Evolutionary conservation across 805 yeast species (phyloP).

Genomic region (Kuraishia floccosa): DNA sequence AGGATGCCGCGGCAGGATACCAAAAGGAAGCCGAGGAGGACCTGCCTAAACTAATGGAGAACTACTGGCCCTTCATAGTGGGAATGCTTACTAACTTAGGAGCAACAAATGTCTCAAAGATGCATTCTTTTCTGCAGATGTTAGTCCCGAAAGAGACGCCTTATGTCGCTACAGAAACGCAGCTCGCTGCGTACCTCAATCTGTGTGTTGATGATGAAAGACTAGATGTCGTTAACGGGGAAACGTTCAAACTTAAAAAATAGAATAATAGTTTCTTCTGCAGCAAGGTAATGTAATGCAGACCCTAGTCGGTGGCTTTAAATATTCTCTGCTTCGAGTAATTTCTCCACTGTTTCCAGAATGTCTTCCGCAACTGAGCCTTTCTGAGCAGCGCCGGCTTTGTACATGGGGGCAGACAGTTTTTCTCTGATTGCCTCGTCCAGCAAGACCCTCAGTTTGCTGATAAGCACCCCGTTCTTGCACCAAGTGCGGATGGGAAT

Average conservation of each 20-base stretch:
- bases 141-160: conserved; percentile 42
- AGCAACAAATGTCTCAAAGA: conserved; percentile 30
- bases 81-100: conserved; percentile 53
- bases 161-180: conserved; percentile 23
- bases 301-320: too few species aligned
- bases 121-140: conserved; percentile 41
- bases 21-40: conserved; percentile 18
- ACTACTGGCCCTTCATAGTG: conserved; percentile 34
- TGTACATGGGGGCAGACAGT: conserved; percentile 36
- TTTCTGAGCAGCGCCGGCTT: conserved; percentile 5
- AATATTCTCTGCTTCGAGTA: conserved; percentile 14
- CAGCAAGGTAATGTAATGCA: neutral
- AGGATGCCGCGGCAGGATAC: conserved; percentile 1
- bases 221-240: conserved; percentile 21
- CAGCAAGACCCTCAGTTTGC: conserved; percentile 52
- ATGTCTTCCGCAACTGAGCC: conserved; percentile 21
- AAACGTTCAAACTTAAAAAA: conserved; percentile 13
- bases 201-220: conserved; percentile 31
- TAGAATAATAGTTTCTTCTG: neutral
- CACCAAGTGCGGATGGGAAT: conserved; percentile 88
- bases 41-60: conserved; percentile 3
- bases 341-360: conserved; percentile 25
- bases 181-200: conserved; percentile 28
- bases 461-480: conserved; percentile 78
- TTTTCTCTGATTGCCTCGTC: conserved; percentile 58